These are phyloP conservation scores for Fragaria vesca DNA, from an alignment of 306 rosid genomes.

Conservation along the genomic window DNA sequence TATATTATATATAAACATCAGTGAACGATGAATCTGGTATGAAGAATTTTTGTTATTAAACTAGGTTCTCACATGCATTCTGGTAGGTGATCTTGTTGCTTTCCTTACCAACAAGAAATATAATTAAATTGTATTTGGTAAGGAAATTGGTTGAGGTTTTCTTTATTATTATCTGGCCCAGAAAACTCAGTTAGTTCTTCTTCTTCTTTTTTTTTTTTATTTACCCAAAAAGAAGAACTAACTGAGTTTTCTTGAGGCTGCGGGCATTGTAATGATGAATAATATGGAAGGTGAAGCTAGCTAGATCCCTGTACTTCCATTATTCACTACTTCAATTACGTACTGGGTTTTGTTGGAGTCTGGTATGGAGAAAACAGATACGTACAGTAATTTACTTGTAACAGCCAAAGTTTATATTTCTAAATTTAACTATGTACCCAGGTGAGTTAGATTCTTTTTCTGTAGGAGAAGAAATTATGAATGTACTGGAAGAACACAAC, in stretches of 20 bases:
- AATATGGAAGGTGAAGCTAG: background rate
- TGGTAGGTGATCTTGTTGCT: constrained; percentile 8
- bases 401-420: background rate
- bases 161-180: background rate
- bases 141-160: background rate
- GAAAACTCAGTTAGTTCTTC: too few relatives aligned
- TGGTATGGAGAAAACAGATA: background rate
- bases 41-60: background rate
- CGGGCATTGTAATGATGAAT: background rate
- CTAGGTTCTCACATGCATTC: background rate
- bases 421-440: background rate
- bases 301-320: background rate
- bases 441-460: background rate
- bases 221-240: background rate
- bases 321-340: background rate
- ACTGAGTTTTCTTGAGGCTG: background rate
- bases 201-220: too few relatives aligned
- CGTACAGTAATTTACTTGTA: background rate
- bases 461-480: background rate
- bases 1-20: background rate
- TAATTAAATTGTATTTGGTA: background rate
- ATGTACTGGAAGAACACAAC: background rate
- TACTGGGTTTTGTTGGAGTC: background rate
- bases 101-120: background rate
- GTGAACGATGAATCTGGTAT: background rate